Conservation (phyloP, 345 rosid species). For the Citropsis articulata region DNA sequence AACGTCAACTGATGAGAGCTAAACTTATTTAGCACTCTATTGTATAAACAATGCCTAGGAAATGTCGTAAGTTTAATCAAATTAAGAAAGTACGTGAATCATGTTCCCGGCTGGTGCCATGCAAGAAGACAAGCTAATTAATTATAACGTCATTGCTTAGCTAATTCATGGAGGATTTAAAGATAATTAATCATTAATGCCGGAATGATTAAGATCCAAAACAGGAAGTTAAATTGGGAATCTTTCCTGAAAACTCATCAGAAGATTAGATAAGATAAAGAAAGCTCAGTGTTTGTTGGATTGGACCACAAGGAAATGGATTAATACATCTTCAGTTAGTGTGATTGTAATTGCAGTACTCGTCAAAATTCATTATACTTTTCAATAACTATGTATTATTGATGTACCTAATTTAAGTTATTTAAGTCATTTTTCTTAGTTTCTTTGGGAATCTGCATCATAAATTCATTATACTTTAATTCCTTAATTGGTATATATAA, state of each 20-base stretch:
- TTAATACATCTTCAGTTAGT: no score
- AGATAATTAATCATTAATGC: background rate
- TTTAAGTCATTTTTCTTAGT: no score
- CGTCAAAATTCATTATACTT: no score
- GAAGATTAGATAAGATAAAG: background rate
- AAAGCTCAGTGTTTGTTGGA: background rate
- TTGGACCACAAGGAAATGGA: conserved; percentile 11
- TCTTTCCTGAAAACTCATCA: background rate
- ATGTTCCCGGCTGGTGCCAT: background rate
- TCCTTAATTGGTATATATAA: no score
- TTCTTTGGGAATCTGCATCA: background rate
- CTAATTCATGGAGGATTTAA: background rate
- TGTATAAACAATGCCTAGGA: background rate
- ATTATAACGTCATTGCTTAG: conserved; percentile 18
- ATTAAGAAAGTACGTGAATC: background rate
- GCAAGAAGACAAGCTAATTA: conserved; percentile 12
- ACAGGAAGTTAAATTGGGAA: background rate
- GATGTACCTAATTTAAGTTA: no score
- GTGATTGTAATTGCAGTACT: background rate
- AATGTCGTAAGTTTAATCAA: background rate
- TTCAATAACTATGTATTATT: no score
- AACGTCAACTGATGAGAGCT: background rate
- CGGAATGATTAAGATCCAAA: conserved; percentile 2
- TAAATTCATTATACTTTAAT: background rate
- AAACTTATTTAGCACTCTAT: background rate